phyloP scores from a whole-genome alignment of 2,329 filamentous ascomycete species.

The Leptographium radiaticola region DNA sequence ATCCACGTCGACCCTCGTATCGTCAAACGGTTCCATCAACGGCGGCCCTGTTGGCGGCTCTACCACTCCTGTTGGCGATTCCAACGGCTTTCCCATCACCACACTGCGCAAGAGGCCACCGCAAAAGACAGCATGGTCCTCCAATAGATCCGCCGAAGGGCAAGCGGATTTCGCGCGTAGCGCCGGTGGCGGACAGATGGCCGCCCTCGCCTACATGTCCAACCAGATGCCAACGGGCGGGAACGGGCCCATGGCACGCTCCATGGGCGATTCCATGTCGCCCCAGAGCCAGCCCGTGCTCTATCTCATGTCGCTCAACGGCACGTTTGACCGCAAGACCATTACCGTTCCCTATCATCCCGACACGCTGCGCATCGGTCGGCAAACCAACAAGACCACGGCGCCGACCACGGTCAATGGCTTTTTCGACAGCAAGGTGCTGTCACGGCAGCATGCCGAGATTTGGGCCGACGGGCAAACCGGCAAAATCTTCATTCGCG shows the following conservation, averaged over 20 bases:
- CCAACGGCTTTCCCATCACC: conserved; percentile 37
- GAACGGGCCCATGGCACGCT: conserved; percentile 44
- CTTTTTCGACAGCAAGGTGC: conserved; percentile 95
- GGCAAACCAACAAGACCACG: conserved; percentile 95
- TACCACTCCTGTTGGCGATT: conserved; percentile 24
- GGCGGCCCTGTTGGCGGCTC: conserved; percentile 42
- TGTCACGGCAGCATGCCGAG: conserved; percentile 91
- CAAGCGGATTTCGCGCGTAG: conserved; percentile 34
- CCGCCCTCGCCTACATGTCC: conserved; percentile 23
- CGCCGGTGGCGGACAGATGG: conserved; percentile 21
- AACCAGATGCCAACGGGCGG: conserved; percentile 22
- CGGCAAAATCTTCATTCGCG: conserved; percentile 89
- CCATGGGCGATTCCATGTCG: conserved; percentile 37
- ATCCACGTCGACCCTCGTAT: conserved; percentile 46
- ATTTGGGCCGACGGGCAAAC: conserved; percentile 68
- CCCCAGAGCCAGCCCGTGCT: conserved; percentile 62
- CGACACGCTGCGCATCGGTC: conserved; percentile 87
- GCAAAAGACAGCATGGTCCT: conserved; percentile 36
- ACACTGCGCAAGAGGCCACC: conserved; percentile 35
- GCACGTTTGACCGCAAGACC: conserved; percentile 93
- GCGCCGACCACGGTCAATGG: conserved; percentile 83
- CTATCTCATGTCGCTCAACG: conserved; percentile 80
- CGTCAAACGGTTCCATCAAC: conserved; percentile 47
- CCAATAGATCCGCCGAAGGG: conserved; percentile 32
- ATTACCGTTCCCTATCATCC: conserved; percentile 87